Conservation (phyloP, 495 filamentous ascomycete genomes). For the Jackrogersella multiformis region DNA sequence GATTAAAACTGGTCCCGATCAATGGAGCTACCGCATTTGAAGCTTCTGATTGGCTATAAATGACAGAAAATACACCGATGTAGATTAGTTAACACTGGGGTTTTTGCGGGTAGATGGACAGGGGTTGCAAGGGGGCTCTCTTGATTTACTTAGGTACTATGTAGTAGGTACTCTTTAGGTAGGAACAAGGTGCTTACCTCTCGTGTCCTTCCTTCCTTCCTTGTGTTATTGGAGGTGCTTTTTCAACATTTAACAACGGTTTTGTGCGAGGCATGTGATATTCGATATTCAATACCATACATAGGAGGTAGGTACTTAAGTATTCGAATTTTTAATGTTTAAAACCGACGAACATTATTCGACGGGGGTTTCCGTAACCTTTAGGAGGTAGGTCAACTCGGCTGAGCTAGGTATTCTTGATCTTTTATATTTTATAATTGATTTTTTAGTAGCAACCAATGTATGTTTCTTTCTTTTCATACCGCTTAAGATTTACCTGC, state of each 20-base stretch:
- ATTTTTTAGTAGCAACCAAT: not conserved
- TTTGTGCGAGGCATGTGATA: slow-evolving; percentile 13
- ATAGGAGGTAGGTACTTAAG: too few relatives aligned
- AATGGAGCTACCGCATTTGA: slow-evolving; percentile 18
- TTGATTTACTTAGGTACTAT: too few relatives aligned
- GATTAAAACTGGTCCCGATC: slow-evolving; percentile 43
- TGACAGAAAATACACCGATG: slow-evolving; percentile 27
- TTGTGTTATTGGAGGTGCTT: too few relatives aligned
- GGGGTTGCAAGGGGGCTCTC: slow-evolving; percentile 15
- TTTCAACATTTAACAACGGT: not conserved
- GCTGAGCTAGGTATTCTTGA: too few relatives aligned
- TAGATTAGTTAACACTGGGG: slow-evolving; percentile 37
- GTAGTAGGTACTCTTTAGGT: too few relatives aligned
- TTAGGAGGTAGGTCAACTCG: too few relatives aligned
- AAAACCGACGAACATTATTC: too few relatives aligned
- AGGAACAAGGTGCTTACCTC: slow-evolving; percentile 21
- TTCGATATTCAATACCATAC: not conserved
- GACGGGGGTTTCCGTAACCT: too few relatives aligned
- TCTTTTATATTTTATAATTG: not conserved
- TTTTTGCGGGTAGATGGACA: slow-evolving; percentile 37
- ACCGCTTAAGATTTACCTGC: too few relatives aligned
- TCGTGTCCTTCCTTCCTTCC: not conserved
- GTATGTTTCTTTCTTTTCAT: too few relatives aligned
- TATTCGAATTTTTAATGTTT: too few relatives aligned
- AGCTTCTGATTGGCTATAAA: slow-evolving; percentile 18